A percentile compares a stretch with the other conserved stretches of the same genome.
Evolutionary conservation across 331 rosid species (phyloP).

Genomic region (Spiraea crenata): DNA sequence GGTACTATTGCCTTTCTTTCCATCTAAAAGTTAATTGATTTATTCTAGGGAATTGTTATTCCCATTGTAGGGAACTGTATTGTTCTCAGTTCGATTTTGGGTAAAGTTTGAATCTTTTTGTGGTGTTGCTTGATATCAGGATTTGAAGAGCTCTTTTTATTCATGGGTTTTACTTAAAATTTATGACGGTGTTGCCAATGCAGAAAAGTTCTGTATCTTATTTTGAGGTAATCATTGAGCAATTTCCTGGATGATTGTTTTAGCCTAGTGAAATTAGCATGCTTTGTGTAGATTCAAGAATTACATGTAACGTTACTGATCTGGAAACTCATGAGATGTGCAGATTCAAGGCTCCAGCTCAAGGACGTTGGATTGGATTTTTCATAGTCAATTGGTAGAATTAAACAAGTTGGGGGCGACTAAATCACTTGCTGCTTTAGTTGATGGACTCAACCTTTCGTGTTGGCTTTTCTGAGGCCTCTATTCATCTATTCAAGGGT

Average conservation of each 20-base stretch:
- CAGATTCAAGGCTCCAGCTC: constrained; percentile 36
- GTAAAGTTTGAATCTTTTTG: no score
- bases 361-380: constrained; percentile 71
- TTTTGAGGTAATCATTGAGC: neutral
- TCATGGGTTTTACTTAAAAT: neutral
- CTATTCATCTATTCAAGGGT: constrained; percentile 83
- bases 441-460: constrained; percentile 64
- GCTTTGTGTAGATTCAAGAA: neutral
- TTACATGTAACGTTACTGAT: neutral
- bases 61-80: no score
- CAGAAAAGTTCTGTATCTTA: neutral
- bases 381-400: constrained; percentile 64
- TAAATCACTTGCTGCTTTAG: constrained; percentile 55
- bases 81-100: no score
- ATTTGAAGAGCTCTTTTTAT: neutral
- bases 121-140: no score
- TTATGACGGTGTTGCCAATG: neutral
- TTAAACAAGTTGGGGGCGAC: constrained; percentile 53
- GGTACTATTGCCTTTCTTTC: no score
- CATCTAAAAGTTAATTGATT: no score
- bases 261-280: neutral
- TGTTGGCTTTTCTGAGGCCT: constrained; percentile 90
- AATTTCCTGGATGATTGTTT: neutral
- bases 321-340: neutral
- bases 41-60: no score